Percentiles rank a stretch among this genome's conserved stretches.
Evolutionary conservation across 495 filamentous ascomycete species (phyloP).

Genomic region (Xylona heveae): DNA sequence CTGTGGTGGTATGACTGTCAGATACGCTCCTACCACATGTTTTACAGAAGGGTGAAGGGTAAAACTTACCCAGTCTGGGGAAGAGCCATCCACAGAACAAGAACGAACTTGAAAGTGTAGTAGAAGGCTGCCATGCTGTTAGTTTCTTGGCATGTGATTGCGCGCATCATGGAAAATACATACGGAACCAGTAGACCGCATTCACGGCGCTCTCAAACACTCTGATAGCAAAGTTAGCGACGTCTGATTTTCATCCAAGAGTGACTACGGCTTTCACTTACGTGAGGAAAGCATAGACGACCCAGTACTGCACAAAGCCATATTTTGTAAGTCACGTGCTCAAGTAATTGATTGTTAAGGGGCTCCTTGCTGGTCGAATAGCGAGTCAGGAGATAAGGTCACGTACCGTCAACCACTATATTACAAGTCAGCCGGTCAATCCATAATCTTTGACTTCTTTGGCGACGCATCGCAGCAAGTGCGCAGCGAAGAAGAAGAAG

Average conservation of each 20-base stretch:
- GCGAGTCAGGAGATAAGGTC: too few species aligned
- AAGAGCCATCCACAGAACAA: constrained; percentile 92
- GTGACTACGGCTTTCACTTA: constrained; percentile 15
- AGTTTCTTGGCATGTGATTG: constrained; percentile 1
- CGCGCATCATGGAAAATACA: constrained; percentile 2
- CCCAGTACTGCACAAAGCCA: constrained; percentile 58
- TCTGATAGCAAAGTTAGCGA: constrained; percentile 15
- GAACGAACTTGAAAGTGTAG: constrained; percentile 97
- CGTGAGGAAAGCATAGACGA: constrained; percentile 85
- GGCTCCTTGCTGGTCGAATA: too few species aligned
- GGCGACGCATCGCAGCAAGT: background rate
- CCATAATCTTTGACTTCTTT: too few species aligned
- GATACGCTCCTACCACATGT: constrained; percentile 3
- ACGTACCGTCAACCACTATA: constrained; percentile 48
- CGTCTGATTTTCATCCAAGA: constrained; percentile 6
- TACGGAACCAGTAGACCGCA: constrained; percentile 97
- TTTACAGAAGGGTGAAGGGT: background rate
- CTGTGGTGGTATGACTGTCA: constrained; percentile 25
- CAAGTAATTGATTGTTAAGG: too few species aligned
- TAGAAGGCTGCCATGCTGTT: constrained; percentile 50
- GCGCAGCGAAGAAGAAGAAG: background rate
- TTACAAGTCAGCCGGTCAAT: constrained; percentile 5
- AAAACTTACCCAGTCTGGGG: constrained; percentile 67
- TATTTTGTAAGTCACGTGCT: constrained; percentile 13
- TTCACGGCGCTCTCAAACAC: constrained; percentile 82